These are phyloP conservation scores for Neurospora hispaniola DNA, from an alignment of 495 filamentous ascomycete genomes.

Conservation along the genomic window DNA sequence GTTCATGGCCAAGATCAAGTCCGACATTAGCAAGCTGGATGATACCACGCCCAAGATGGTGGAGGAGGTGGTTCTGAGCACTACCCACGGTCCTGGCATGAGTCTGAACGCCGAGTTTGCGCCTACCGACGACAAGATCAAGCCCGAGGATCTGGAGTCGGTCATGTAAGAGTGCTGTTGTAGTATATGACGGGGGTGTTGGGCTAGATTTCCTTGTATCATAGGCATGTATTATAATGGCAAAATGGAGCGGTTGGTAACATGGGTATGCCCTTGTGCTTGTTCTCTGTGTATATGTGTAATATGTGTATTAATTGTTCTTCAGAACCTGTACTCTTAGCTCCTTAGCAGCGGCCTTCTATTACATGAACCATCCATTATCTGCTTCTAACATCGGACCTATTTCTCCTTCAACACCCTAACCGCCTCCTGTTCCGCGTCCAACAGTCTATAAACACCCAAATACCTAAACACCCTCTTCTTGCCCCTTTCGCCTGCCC, in stretches of 20 bases:
- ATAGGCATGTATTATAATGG: slow-evolving; percentile 37
- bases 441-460: slow-evolving; percentile 66
- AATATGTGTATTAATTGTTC: not conserved
- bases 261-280: not conserved
- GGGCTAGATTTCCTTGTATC: slow-evolving; percentile 22
- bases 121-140: slow-evolving; percentile 42
- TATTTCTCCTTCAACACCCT: slow-evolving; percentile 50
- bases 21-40: slow-evolving; percentile 57
- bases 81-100: slow-evolving; percentile 78
- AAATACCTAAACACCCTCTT: slow-evolving; percentile 57
- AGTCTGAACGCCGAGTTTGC: slow-evolving; percentile 69
- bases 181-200: not conserved
- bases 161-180: slow-evolving; percentile 26
- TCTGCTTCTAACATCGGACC: not conserved
- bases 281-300: not conserved
- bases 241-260: slow-evolving; percentile 7
- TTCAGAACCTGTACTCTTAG: not conserved
- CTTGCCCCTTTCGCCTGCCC: slow-evolving; percentile 41
- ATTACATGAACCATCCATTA: not conserved
- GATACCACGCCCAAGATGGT: slow-evolving; percentile 70
- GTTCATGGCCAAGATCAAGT: slow-evolving; percentile 67
- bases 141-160: slow-evolving; percentile 42
- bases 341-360: not conserved
- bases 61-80: slow-evolving; percentile 89
- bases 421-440: slow-evolving; percentile 63